A percentile compares a stretch with the other conserved stretches of the same genome.
These are phyloP conservation scores for Chromosphaera perkinsii DNA, from an alignment of 208 protist species.

Conservation along the genomic window DNA sequence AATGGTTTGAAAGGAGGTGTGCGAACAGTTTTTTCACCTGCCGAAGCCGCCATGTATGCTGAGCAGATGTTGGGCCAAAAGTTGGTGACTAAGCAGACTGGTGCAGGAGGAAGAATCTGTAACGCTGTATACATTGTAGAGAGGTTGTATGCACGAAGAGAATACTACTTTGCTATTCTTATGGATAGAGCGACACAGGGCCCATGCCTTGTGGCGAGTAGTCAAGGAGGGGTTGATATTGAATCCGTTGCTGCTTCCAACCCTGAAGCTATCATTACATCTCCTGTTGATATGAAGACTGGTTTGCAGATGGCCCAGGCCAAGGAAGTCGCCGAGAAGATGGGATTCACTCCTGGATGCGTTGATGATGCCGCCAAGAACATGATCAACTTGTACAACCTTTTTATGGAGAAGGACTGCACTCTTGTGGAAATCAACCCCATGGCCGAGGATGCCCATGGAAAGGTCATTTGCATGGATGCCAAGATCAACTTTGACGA, in stretches of 20 bases:
- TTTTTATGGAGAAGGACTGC: slow-evolving; percentile 90
- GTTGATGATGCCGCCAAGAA: slow-evolving; percentile 70
- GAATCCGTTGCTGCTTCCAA: slow-evolving; percentile 82
- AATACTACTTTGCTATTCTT: slow-evolving; percentile 97
- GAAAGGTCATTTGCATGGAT: slow-evolving; percentile 85
- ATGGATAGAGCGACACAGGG: slow-evolving; percentile 74
- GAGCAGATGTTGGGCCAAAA: slow-evolving; percentile 92
- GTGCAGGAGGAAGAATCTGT: slow-evolving; percentile 78
- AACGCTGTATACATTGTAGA: slow-evolving; percentile 64
- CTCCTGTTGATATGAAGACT: slow-evolving; percentile 64
- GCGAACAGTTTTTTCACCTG: slow-evolving; percentile 7
- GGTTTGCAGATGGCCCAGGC: slow-evolving; percentile 75
- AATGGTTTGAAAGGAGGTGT: slow-evolving; percentile 88
- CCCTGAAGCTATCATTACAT: slow-evolving; percentile 86
- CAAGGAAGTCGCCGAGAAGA: slow-evolving; percentile 73
- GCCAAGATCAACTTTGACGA: slow-evolving; percentile 98
- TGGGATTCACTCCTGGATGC: slow-evolving; percentile 70
- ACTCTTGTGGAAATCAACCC: slow-evolving; percentile 98
- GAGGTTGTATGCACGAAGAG: slow-evolving; percentile 59
- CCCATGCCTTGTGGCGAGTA: slow-evolving; percentile 70
- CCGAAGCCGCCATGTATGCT: slow-evolving; percentile 43
- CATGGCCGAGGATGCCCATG: slow-evolving; percentile 59
- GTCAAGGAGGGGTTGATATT: slow-evolving; percentile 94
- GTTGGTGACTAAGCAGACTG: slow-evolving; percentile 96
- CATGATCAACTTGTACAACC: slow-evolving; percentile 90